Evolutionary conservation across 108 stramenopile species (phyloP).

Genomic region (Stephanodiscus triporus): DNA sequence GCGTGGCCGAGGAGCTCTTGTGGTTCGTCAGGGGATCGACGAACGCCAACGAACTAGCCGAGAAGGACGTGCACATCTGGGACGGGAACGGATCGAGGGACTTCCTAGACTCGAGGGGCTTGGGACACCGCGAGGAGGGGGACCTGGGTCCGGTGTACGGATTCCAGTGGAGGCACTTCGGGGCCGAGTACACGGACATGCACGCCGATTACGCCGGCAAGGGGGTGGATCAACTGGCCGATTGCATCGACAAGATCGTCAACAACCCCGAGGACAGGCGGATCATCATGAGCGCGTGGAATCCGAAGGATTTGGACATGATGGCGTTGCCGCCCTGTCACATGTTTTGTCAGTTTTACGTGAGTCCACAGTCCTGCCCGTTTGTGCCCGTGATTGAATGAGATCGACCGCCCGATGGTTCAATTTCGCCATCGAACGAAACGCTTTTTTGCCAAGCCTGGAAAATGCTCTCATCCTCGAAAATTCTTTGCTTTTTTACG

Average conservation of each 20-base stretch:
- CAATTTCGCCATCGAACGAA: no score
- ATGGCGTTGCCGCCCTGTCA: slow-evolving; percentile 99
- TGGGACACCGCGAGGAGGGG: slow-evolving; percentile 95
- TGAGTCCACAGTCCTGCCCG: slow-evolving; percentile 25
- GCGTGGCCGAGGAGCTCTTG: slow-evolving; percentile 98
- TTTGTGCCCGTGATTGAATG: no score
- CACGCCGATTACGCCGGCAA: slow-evolving; percentile 97
- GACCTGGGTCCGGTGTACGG: slow-evolving; percentile 99
- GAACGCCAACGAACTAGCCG: slow-evolving; percentile 93
- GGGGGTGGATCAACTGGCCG: slow-evolving; percentile 98
- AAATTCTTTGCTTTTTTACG: neutral
- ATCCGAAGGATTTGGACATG: slow-evolving; percentile 90
- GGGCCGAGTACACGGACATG: slow-evolving; percentile 96
- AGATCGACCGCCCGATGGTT: no score
- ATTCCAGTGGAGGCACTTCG: slow-evolving; percentile 99
- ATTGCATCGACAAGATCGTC: slow-evolving; percentile 96
- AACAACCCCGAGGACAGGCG: slow-evolving; percentile 96
- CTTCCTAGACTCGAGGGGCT: slow-evolving; percentile 93
- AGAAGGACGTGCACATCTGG: slow-evolving; percentile 99
- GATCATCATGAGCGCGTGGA: slow-evolving; percentile 98
- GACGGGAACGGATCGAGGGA: slow-evolving; percentile 99
- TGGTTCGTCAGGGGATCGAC: slow-evolving; percentile 98
- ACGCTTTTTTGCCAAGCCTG: no score
- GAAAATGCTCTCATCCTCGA: neutral
- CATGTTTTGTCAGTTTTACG: slow-evolving; percentile 99